Evolutionary conservation across 148 eudicot genomes (phyloP), one percentile per base, ranked within the genome.

Genomic region (Simmondsia chinensis): DNA sequence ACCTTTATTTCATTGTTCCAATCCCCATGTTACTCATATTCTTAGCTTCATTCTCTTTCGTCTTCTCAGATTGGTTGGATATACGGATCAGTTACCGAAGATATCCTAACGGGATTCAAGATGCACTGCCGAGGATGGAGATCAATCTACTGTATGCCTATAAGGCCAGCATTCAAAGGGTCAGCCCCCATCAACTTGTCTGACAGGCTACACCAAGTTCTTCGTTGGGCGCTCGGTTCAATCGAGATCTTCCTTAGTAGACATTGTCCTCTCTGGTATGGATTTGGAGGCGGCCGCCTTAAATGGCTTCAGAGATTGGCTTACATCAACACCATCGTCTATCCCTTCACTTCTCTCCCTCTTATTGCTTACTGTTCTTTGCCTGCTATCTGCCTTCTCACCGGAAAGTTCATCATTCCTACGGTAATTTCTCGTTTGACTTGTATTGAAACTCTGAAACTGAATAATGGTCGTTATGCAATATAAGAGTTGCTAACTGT

Each of bases 81-180:
- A 40, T 93, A 93, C 35, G 99, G 99, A 15, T 93, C 99, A 36
- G 94, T 93, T 9, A 87, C 99, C 8, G 99, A 93, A 69, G 94
- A 93, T 54, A 93, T 86, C 43, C 52, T 93, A 63, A 77, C 91
- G 6, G 99, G 99, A 4, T 93, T 93, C 81, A 93, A 93, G 49
- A 93, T 93, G 99, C 99, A 93, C 33, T 93, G 96, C 54, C 78
- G 99, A 5, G 99, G 99, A 25, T 93, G 99, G 96, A 82, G 99
- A 58, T 93, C 99, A 44, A 75, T 93, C 5, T 93, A 93, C 78
- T 93, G 99, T 59, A 70, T 93, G 91, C 99, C 99, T 17, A 40
- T 86, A 33, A 79, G 99, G 54, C 99, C 99, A 3, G 96, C 96
- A 24, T 93, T 93, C 66, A 93, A 93, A 73, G 99, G 99, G 39